Evolutionary conservation across 1,284 basidiomycete genomes (phyloP).

Genomic region (Peniophora sp.): DNA sequence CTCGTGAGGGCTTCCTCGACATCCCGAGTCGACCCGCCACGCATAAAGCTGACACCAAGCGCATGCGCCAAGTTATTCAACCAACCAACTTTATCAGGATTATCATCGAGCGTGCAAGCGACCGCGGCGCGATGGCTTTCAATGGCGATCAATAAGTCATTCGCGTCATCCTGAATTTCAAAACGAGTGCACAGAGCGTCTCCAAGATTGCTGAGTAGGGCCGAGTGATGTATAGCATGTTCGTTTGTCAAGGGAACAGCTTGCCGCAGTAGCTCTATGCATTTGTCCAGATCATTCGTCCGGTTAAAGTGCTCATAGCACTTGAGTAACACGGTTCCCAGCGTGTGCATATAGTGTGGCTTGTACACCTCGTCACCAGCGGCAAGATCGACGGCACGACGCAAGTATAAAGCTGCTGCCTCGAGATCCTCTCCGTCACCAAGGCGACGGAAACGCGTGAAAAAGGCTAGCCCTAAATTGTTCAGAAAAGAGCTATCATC

Average conservation of each 20-base stretch:
- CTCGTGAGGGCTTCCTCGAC: background rate
- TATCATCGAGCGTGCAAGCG: background rate
- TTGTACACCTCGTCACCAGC: too few relatives aligned
- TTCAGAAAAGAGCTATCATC: background rate
- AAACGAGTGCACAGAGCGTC: background rate
- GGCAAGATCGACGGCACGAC: too few relatives aligned
- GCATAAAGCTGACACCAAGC: background rate
- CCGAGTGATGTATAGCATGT: background rate
- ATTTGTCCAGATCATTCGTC: too few relatives aligned
- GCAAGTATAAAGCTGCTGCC: background rate
- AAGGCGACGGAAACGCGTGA: too few relatives aligned
- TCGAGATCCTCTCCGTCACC: background rate
- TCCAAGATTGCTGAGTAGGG: background rate
- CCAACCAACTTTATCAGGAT: background rate
- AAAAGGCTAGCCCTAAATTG: too few relatives aligned
- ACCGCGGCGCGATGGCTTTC: background rate
- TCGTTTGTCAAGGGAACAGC: too few relatives aligned
- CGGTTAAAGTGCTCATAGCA: background rate
- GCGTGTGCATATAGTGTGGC: background rate
- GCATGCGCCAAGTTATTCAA: background rate
- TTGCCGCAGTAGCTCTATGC: too few relatives aligned
- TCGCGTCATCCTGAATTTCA: background rate
- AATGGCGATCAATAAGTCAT: background rate
- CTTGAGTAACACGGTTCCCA: background rate
- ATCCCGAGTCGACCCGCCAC: background rate